phyloP scores from a whole-genome alignment of 2,329 filamentous ascomycete genomes.

The Fusarium fracticaudum region DNA sequence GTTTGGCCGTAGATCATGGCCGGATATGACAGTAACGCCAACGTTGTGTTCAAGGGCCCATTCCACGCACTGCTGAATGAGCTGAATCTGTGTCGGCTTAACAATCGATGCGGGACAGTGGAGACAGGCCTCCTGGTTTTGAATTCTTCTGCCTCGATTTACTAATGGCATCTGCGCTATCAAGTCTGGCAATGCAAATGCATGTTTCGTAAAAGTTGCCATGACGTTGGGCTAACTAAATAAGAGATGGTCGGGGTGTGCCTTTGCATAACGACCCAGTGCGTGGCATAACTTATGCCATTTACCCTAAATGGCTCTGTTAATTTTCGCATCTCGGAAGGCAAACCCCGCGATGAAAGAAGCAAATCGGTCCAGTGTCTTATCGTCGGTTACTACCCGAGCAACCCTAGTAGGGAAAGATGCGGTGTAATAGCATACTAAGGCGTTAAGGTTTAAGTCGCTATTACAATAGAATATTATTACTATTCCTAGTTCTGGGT shows the following conservation, averaged over 20 bases:
- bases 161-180: conserved; percentile 51
- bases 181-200: conserved; percentile 56
- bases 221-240: conserved; percentile 64
- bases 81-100: conserved; percentile 56
- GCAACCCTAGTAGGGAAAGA: conserved; percentile 58
- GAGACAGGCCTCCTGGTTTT: conserved; percentile 61
- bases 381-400: conserved; percentile 55
- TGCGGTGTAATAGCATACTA: conserved; percentile 59
- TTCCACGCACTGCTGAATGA: conserved; percentile 64
- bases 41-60: conserved; percentile 62
- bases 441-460: conserved; percentile 54
- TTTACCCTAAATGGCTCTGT: conserved; percentile 47
- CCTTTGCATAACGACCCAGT: conserved; percentile 53
- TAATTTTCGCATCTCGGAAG: conserved; percentile 45
- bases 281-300: conserved; percentile 63
- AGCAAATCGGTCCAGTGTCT: conserved; percentile 59
- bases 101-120: conserved; percentile 55
- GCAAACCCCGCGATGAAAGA: conserved; percentile 60
- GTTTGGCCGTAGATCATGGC: neutral
- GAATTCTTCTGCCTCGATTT: conserved; percentile 49
- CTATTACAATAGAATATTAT: conserved; percentile 64
- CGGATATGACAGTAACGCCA: conserved; percentile 55
- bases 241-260: conserved; percentile 50
- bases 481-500: conserved; percentile 53
- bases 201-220: conserved; percentile 59